Evolutionary conservation across 2,329 filamentous ascomycete genomes (phyloP).

Genomic region (Sclerotiophoma versabilis): DNA sequence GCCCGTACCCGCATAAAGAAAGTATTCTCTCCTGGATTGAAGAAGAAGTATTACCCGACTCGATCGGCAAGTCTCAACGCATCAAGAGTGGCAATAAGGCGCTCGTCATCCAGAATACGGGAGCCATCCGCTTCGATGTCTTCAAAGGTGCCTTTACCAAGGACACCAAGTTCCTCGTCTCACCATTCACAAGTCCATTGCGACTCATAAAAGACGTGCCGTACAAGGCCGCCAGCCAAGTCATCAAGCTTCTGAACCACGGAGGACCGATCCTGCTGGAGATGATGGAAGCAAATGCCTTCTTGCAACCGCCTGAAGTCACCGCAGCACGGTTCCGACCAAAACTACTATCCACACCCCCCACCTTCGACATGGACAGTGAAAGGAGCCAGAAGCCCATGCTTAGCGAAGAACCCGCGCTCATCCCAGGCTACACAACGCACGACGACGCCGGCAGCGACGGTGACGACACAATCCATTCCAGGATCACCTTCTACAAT

Average conservation of each 20-base stretch:
- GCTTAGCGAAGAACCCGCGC: conserved; percentile 18
- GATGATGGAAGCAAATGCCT: conserved; percentile 38
- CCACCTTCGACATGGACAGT: neutral
- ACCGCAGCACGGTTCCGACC: conserved; percentile 36
- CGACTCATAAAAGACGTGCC: conserved; percentile 81
- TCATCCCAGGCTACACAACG: conserved; percentile 87
- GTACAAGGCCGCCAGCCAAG: conserved; percentile 73
- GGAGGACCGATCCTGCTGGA: conserved; percentile 59
- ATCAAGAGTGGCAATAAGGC: conserved; percentile 63
- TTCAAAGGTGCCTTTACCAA: conserved; percentile 90
- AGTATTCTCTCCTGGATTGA: conserved; percentile 87
- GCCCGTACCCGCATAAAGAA: conserved; percentile 72
- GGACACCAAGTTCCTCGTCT: conserved; percentile 85
- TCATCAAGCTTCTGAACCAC: conserved; percentile 67
- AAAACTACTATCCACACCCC: neutral
- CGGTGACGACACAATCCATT: conserved; percentile 90
- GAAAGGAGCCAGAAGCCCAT: conserved; percentile 18
- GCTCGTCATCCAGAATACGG: conserved; percentile 84
- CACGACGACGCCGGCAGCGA: conserved; percentile 81
- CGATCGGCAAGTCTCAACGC: conserved; percentile 59
- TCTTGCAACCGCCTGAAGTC: conserved; percentile 57
- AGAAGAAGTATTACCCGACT: conserved; percentile 73
- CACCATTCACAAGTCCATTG: conserved; percentile 84
- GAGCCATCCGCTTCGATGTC: conserved; percentile 92
- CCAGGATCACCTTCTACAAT: conserved; percentile 73